Conservation (phyloP, 257 asterid species). For the Primulina huaijiensis region DNA sequence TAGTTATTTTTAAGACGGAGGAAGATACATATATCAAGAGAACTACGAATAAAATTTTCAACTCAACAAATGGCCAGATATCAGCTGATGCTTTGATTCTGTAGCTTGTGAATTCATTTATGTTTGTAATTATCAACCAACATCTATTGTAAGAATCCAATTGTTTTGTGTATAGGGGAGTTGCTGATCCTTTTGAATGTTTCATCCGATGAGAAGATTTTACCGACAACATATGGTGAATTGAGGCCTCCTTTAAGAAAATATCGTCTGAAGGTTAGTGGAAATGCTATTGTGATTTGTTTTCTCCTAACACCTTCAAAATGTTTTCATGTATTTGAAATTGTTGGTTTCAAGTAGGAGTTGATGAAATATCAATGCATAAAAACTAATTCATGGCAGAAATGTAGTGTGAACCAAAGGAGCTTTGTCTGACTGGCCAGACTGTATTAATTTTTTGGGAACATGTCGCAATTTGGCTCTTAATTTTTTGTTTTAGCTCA, state of each 20-base stretch:
- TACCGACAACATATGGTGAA: constrained; percentile 87
- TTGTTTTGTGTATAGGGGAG: constrained; percentile 53
- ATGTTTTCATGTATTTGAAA: background rate
- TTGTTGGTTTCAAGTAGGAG: background rate
- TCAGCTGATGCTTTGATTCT: constrained; percentile 4
- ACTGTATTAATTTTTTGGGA: too few relatives aligned
- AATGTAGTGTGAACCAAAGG: background rate
- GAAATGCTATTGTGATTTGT: constrained; percentile 4
- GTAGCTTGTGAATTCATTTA: constrained; percentile 1
- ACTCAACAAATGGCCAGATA: background rate
- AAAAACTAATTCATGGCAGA: background rate
- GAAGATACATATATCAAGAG: background rate
- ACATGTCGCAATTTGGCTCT: background rate
- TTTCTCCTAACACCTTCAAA: too few relatives aligned
- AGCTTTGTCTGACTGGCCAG: background rate
- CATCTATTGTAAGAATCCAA: constrained; percentile 12
- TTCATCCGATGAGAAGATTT: constrained; percentile 70
- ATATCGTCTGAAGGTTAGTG: constrained; percentile 83
- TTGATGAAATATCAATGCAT: background rate
- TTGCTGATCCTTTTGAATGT: constrained; percentile 69
- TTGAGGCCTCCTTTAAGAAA: constrained; percentile 95
- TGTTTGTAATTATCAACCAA: constrained; percentile 21
- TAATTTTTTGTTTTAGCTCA: background rate
- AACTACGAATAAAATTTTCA: background rate
- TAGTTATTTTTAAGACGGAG: background rate